Evolutionary conservation across 345 rosid genomes (phyloP).

Genomic region (Cardamine resedifolia): DNA sequence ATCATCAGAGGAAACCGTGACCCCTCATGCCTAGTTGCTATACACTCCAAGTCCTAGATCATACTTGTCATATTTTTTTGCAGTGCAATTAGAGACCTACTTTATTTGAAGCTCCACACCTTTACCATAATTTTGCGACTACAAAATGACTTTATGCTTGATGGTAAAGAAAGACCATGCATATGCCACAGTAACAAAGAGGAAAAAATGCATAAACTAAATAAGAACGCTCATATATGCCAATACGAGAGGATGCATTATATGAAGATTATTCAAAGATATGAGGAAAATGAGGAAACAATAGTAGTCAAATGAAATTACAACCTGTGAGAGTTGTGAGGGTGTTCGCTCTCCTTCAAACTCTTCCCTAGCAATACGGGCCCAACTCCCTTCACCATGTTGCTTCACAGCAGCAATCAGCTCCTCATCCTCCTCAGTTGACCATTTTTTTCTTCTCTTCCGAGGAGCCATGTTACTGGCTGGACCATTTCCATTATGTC

Average conservation of each 20-base stretch:
- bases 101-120: neutral
- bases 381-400: conserved; percentile 94
- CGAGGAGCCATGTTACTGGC: conserved; percentile 47
- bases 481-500: conserved; percentile 50
- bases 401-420: conserved; percentile 70
- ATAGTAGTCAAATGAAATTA: conserved; percentile 15
- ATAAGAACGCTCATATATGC: conserved; percentile 12
- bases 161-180: conserved; percentile 9
- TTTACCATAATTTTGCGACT: conserved; percentile 3
- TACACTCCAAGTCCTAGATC: conserved; percentile 3
- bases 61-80: neutral
- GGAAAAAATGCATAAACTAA: conserved; percentile 17
- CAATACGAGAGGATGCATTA: conserved; percentile 20
- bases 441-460: conserved; percentile 74
- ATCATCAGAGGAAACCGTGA: neutral
- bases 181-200: neutral
- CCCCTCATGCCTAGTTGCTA: neutral
- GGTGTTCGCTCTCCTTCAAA: conserved; percentile 74
- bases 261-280: neutral
- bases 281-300: neutral
- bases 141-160: neutral
- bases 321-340: conserved; percentile 85
- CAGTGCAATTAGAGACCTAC: conserved; percentile 8
- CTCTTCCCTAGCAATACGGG: conserved; percentile 58
- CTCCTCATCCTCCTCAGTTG: conserved; percentile 57